Base-by-base conservation (phyloP, 2,329 filamentous ascomycete species). In the Sclerotinia nivalis region DNA sequence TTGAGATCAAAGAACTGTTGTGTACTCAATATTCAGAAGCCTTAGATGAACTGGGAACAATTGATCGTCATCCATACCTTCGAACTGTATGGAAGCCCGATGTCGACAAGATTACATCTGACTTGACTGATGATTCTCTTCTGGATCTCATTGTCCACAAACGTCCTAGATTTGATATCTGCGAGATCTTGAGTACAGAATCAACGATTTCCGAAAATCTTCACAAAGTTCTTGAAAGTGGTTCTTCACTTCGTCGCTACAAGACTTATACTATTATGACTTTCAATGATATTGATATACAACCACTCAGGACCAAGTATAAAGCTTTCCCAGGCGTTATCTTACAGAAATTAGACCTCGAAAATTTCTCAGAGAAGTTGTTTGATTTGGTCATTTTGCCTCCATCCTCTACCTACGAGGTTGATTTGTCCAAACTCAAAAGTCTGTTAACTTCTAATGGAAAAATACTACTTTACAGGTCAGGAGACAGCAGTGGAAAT, bases 41-140 rank as follows among this genome's bases (percentile, higher is more conserved):
- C 15, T 25, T 66, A 22, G 62, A 66, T 43, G 37, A 66, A 8
- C n/a, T 66, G 28, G 50, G 62, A 31, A 66, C 34, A 7, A 31
- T 25, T 10, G 62, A 66, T 61, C 66, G 66, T 59, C 54, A 68
- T 10, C 66, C 55, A n/a, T 68, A 68, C 34, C 54, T 68, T 13
- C 43, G 56, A 8, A 61, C 66, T 37, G n/a, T 60, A 15, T 68
- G 66, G 66, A 68, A 68, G 52, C 66, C 66, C 15, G 66, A 68
- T 49, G 10, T 68, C 18, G 62, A 56, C 5, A 66, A 56, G 34
- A 31, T 66, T 4, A 5, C 3, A 13, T 28, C 49, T 6, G 12
- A 45, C 22, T 31, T 66, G n/a, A 28, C 62, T 40, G 49, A 54
- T 45, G 13, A 56, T 34, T 66, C 62, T 43, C 50, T 66, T 4